These are phyloP conservation scores for Xenosphaeropsis pyriputrescens DNA, from an alignment of 2,329 filamentous ascomycete species.

Conservation along the genomic window DNA sequence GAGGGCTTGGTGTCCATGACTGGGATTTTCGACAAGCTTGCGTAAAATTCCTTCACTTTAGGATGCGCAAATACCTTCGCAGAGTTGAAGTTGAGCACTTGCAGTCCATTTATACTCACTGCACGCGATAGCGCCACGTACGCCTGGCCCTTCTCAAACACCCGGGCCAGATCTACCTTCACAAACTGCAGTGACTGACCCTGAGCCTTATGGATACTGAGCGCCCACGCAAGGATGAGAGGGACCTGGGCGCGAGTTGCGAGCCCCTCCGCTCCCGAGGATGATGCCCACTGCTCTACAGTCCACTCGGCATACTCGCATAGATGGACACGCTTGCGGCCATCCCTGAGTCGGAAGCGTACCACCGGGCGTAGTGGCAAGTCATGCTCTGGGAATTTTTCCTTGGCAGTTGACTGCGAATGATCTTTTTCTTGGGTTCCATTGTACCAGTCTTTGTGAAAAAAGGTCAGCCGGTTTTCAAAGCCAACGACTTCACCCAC, in stretches of 20 bases:
- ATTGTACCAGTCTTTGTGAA: not conserved
- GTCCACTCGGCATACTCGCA: not conserved
- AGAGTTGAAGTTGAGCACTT: too few species aligned
- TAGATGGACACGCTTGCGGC: constrained; percentile 2
- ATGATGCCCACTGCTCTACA: constrained; percentile 3
- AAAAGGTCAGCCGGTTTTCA: constrained; percentile 3
- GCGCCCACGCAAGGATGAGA: constrained; percentile 83
- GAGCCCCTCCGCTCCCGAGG: constrained; percentile 6
- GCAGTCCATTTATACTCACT: constrained; percentile 9
- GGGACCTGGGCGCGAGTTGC: constrained; percentile 35
- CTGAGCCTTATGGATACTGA: constrained; percentile 95
- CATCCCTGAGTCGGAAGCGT: constrained; percentile 7
- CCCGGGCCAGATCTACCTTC: constrained; percentile 10
- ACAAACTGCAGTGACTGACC: constrained; percentile 50
- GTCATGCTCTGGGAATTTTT: constrained; percentile 1
- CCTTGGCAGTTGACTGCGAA: not conserved
- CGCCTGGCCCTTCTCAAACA: constrained; percentile 14
- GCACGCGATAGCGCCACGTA: constrained; percentile 14
- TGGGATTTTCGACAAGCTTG: too few species aligned
- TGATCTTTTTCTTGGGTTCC: not conserved
- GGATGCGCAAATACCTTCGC: too few species aligned
- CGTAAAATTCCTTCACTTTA: too few species aligned
- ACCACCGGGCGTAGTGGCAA: constrained; percentile 6
- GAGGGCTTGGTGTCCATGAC: too few species aligned
- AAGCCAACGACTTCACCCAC: constrained; percentile 13